These are phyloP conservation scores for Chlorella sp. DNA, from an alignment of 139 green algal genomes.

Conservation along the genomic window DNA sequence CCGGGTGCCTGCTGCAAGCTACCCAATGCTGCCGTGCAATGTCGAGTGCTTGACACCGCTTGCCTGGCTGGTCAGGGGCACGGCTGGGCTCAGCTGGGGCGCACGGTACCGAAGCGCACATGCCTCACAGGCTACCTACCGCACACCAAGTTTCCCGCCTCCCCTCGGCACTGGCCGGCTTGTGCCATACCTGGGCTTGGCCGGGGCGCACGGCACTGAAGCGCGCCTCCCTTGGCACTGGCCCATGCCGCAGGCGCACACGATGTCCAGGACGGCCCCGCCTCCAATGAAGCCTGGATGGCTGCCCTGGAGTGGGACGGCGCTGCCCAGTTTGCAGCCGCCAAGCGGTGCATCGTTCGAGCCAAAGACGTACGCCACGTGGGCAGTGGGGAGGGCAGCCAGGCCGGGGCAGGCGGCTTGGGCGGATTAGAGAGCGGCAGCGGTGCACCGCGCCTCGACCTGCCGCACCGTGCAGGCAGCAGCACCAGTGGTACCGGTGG, in stretches of 20 bases:
- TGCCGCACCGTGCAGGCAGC: not conserved
- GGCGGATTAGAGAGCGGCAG: not conserved
- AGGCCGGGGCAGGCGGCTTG: not conserved
- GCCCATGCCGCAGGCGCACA: constrained; percentile 50
- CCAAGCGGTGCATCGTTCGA: not conserved
- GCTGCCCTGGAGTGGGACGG: constrained; percentile 54
- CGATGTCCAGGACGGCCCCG: constrained; percentile 72
- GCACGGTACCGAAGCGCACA: too few species aligned
- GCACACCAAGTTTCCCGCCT: too few species aligned
- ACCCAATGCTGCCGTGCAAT: too few species aligned
- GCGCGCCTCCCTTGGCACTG: not conserved
- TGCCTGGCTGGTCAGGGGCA: too few species aligned
- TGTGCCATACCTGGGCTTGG: not conserved
- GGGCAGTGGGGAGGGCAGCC: not conserved
- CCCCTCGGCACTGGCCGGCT: too few species aligned
- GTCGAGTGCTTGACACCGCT: too few species aligned
- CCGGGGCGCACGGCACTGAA: not conserved
- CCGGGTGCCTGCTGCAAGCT: not conserved
- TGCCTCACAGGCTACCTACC: too few species aligned
- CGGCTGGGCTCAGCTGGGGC: too few species aligned
- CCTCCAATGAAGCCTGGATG: constrained; percentile 61
- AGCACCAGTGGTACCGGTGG: not conserved
- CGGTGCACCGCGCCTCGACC: not conserved
- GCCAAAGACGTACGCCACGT: not conserved
- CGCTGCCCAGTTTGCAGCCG: not conserved